A percentile compares a stretch with the other conserved stretches of the same genome.
phyloP scores from a whole-genome alignment of 805 yeast species.

The Metschnikowia koreensis region DNA sequence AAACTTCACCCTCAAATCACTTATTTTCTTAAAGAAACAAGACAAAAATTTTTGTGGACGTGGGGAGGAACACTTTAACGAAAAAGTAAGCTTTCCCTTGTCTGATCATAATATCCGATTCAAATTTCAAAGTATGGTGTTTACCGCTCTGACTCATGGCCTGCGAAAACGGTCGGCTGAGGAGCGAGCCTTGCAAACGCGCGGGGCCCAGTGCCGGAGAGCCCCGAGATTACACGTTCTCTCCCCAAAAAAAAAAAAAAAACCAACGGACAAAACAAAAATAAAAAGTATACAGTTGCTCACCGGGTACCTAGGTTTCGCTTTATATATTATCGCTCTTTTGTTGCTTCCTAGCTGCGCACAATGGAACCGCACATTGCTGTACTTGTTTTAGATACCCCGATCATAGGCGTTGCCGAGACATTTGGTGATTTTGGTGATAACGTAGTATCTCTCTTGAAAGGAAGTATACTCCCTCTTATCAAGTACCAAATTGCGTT shows the following conservation, averaged over 20 bases:
- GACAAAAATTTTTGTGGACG: background rate
- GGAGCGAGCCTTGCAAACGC: background rate
- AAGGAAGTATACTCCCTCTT: conserved; percentile 18
- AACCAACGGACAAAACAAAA: background rate
- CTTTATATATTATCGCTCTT: background rate
- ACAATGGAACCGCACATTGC: conserved; percentile 33
- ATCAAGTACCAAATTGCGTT: conserved; percentile 40
- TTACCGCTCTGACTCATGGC: background rate
- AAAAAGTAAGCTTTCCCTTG: background rate
- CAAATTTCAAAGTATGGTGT: too few relatives aligned
- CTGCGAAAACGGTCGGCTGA: background rate
- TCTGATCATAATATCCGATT: background rate
- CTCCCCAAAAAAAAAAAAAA: background rate
- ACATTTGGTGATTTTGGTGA: conserved; percentile 56
- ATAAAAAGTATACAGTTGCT: too few relatives aligned
- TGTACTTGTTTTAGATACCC: conserved; percentile 40
- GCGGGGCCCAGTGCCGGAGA: background rate
- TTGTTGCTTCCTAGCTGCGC: conserved; percentile 1
- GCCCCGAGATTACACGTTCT: background rate
- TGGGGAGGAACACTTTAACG: too few relatives aligned
- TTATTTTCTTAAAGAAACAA: background rate
- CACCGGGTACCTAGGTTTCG: too few relatives aligned
- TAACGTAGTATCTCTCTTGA: conserved; percentile 36
- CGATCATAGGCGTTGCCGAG: conserved; percentile 27
- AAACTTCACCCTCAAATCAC: too few relatives aligned